These are phyloP conservation scores for Emydomyces testavorans DNA, from an alignment of 2,329 filamentous ascomycete genomes.

Conservation along the genomic window DNA sequence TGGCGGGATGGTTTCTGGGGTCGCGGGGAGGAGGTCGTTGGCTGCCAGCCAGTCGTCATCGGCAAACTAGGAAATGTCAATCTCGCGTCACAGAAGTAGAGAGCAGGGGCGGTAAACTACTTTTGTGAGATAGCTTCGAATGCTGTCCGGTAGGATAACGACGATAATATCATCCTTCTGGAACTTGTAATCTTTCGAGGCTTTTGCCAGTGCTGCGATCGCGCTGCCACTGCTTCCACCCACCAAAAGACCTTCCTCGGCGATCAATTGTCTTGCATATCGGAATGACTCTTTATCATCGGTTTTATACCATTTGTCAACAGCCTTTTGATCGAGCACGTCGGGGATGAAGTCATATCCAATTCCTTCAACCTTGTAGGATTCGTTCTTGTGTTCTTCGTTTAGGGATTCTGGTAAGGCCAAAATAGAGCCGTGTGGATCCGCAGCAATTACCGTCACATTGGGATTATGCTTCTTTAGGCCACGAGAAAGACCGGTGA, in stretches of 20 bases:
- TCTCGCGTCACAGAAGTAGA: background rate
- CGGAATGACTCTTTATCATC: conserved; percentile 83
- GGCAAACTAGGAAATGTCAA: conserved; percentile 52
- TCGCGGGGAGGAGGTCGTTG: conserved; percentile 69
- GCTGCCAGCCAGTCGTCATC: conserved; percentile 98
- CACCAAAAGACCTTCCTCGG: conserved; percentile 86
- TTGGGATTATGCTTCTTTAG: conserved; percentile 75
- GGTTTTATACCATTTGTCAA: conserved; percentile 98
- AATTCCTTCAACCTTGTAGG: conserved; percentile 97
- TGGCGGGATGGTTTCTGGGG: conserved; percentile 34
- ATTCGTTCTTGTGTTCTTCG: conserved; percentile 63
- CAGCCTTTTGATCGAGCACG: conserved; percentile 65
- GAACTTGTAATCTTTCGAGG: conserved; percentile 64
- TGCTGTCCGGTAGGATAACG: conserved; percentile 86
- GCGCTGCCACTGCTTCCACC: conserved; percentile 91
- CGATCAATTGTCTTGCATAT: conserved; percentile 78
- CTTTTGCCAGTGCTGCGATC: conserved; percentile 67
- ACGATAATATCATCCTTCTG: conserved; percentile 78
- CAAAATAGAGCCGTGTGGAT: conserved; percentile 84
- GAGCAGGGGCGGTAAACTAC: conserved; percentile 27
- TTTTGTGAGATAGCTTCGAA: conserved; percentile 93
- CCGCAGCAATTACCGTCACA: conserved; percentile 82
- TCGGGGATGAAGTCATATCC: conserved; percentile 98
- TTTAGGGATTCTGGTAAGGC: conserved; percentile 73
- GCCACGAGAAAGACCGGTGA: conserved; percentile 76